Base-by-base conservation (phyloP, 2,329 filamentous ascomycete genomes). In the Scytalidium lignicola region DNA sequence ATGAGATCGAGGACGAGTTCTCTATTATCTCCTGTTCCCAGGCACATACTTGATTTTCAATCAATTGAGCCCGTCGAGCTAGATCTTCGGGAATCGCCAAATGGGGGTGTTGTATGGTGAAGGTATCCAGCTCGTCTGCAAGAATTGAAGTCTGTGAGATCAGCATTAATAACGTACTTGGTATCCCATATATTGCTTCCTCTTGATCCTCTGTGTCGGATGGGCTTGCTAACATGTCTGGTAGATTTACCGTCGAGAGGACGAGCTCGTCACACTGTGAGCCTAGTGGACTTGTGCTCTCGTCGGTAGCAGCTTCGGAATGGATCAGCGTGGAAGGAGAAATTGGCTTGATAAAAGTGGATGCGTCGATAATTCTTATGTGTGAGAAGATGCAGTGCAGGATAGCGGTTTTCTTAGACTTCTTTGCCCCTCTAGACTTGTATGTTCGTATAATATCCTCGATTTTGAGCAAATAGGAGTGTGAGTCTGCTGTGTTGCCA, bases 361-460 rank as follows among this genome's bases (percentile, higher is more conserved):
- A 51, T 21, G 51, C 52, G 19, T 54, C 50, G 28, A 54, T 54
- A 8, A 52, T 52, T n/a, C 44, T 50, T 13, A 54, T 43, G n/a
- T 44, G 51, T 5, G 52, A 54, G 44, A 54, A 54, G 18, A 54
- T 54, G 23, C 50, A 50, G 39, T 54, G 52, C 3, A 54, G 43
- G 23, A 51, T 54, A 2, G 49, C 51, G 18, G 52, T 45, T 44
- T 54, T 54, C 19, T 51, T 46, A 8, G 52, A 54, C 29, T 52
- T 54, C 10, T 50, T 46, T 13, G 52, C 47, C 37, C 51, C 51
- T 13, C 47, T 45, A 3, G 50, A 39, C 12, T 50, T 50, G 13
- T 50, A 28, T 5, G 26, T 51, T 41, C 52, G 49, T 19, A 54
- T 54, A 8, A 54, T 20, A 7, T 28, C 28, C 29, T 54, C 52